Base-by-base conservation (phyloP, 2,329 filamentous ascomycete species). In the Aspergillus puulaauensis region DNA sequence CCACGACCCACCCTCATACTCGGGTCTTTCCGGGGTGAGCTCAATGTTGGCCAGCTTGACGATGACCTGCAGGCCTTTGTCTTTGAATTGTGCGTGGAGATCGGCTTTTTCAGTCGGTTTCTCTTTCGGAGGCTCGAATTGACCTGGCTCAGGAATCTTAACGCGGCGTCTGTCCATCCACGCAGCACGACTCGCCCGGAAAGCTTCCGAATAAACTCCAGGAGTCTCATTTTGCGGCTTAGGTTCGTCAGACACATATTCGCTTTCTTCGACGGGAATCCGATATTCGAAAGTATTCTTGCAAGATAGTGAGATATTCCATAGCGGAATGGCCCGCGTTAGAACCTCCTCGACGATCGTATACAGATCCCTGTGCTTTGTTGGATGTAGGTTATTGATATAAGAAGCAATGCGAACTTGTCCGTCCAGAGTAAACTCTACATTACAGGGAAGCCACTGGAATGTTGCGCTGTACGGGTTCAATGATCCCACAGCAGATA, bases 41-140 rank as follows among this genome's bases (percentile, higher is more conserved):
- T 86, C 78, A 55, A 88, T 85, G 45, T 80, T 83, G 1, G 84
- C 82, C 64, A 89, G 77, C 66, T 89, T 89, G 49, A 89, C 81
- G 37, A 89, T 87, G 37, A 72, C 55, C 33, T 72, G 68, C 9
- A 71, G 52, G 1, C 80, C 79, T 1, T 74, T 67, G 12, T 54
- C 33, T 15, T 15, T 43, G 33, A 40, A 54, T n/a, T 40, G 7
- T 11, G 39, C 12, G 0, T 5, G 2, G 3, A 54, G 43, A 3
- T 47, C 7, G 15, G 41, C 14, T 17, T 17, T 15, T 3, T 23
- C 44, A 2, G 3, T 3, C 12, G 4, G 31, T 4, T 33, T 3
- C 2, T 21, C 5, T 12, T 14, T 8, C 4, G 33, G 41, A 6
- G 51, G 27, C 31, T 46, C 11, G 21, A 46, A 39, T 7, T 8